Percentiles rank a stretch among this genome's conserved stretches.
These are phyloP conservation scores for Trichoderma harzianum DNA, from an alignment of 2,329 filamentous ascomycete genomes.

Conservation along the genomic window DNA sequence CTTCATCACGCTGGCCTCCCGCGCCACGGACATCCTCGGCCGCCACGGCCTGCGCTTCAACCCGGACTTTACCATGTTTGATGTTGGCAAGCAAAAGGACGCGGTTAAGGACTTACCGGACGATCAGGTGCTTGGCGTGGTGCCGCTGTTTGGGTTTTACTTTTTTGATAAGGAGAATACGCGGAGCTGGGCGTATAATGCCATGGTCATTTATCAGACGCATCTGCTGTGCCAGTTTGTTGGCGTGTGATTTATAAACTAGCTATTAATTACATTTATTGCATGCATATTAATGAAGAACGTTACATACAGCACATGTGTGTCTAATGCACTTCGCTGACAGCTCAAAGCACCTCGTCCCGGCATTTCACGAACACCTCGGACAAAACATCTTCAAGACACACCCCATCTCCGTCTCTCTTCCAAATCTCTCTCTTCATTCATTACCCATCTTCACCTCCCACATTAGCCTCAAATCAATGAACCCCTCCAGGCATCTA, in stretches of 20 bases:
- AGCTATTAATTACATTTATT: background rate
- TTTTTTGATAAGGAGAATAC: background rate
- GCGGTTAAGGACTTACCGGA: background rate
- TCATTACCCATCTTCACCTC: background rate
- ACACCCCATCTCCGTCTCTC: background rate
- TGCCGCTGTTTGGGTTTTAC: background rate
- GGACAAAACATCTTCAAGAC: background rate
- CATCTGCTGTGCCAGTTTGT: background rate
- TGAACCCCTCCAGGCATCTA: background rate
- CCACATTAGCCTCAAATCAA: background rate
- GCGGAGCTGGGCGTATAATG: background rate
- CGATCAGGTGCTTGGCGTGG: background rate
- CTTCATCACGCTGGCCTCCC: background rate
- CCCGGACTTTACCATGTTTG: background rate
- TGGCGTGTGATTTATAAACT: background rate
- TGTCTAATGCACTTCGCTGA: background rate
- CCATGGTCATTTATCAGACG: background rate
- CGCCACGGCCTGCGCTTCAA: background rate
- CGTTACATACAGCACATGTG: background rate
- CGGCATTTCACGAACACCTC: background rate
- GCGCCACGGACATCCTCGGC: background rate
- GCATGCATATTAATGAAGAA: background rate
- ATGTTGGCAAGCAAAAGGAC: background rate
- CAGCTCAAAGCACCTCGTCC: background rate
- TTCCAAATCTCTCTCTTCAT: background rate